These are phyloP conservation scores for Panicum virgatum DNA, from an alignment of 202 grass and related monocot genomes.

Conservation along the genomic window DNA sequence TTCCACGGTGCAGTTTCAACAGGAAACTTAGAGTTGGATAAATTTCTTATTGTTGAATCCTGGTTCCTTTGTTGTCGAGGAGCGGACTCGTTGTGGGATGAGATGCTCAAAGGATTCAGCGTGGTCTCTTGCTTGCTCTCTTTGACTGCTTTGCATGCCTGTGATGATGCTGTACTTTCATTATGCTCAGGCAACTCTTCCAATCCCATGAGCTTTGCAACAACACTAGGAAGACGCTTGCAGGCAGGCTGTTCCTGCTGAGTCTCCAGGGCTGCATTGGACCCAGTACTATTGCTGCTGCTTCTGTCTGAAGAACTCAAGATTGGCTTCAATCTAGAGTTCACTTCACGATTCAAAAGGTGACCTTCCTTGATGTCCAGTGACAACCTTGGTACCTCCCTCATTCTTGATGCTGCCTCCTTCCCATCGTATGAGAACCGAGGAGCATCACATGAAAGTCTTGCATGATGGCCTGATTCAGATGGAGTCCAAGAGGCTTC, in stretches of 20 bases:
- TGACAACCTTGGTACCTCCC: slow-evolving; percentile 68
- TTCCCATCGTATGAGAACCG: slow-evolving; percentile 76
- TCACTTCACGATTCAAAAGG: slow-evolving; percentile 48
- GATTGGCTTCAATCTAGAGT: slow-evolving; percentile 40
- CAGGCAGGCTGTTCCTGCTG: slow-evolving; percentile 50
- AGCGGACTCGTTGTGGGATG: slow-evolving; percentile 34
- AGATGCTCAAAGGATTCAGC: slow-evolving; percentile 39
- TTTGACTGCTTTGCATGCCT: slow-evolving; percentile 24
- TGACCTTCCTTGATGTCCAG: slow-evolving; percentile 73
- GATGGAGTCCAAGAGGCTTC: slow-evolving; percentile 53
- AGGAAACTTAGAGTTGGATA: slow-evolving; percentile 68
- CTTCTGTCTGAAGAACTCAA: slow-evolving; percentile 46
- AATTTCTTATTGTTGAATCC: slow-evolving; percentile 51
- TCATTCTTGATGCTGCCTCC: slow-evolving; percentile 50
- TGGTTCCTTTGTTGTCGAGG: slow-evolving; percentile 47
- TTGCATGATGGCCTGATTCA: slow-evolving; percentile 61
- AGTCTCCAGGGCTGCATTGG: slow-evolving; percentile 22
- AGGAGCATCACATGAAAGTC: slow-evolving; percentile 63
- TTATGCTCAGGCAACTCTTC: slow-evolving; percentile 67
- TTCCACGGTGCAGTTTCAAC: slow-evolving; percentile 82
- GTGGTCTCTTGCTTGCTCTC: slow-evolving; percentile 36
- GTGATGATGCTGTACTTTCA: slow-evolving; percentile 36
- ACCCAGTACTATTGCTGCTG: no score
- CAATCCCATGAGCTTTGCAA: slow-evolving; percentile 97
- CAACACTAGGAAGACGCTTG: slow-evolving; percentile 65